Evolutionary conservation across 306 rosid species (phyloP).

Genomic region (Malus fusca): DNA sequence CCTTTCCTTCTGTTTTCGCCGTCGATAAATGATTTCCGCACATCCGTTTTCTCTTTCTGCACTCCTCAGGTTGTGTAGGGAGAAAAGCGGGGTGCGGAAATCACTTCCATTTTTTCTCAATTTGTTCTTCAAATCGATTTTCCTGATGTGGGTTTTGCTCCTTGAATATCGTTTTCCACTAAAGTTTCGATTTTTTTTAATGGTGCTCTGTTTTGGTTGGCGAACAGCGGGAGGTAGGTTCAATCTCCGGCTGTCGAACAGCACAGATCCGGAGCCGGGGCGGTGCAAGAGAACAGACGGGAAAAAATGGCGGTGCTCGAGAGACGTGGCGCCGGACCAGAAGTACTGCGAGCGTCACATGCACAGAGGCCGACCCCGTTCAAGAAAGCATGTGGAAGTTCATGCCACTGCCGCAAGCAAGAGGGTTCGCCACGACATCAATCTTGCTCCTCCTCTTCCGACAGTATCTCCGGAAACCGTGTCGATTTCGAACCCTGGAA

Average conservation of each 20-base stretch:
- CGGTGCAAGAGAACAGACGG: constrained; percentile 83
- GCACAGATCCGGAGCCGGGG: constrained; percentile 60
- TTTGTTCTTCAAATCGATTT: background rate
- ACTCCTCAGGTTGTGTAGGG: no score
- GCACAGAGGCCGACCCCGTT: constrained; percentile 96
- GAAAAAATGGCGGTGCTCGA: constrained; percentile 81
- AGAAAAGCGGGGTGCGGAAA: no score
- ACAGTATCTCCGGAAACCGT: constrained; percentile 11
- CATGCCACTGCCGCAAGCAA: constrained; percentile 31
- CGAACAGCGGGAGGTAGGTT: constrained; percentile 34
- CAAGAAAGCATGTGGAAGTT: constrained; percentile 97
- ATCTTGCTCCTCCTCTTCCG: constrained; percentile 16
- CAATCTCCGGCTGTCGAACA: constrained; percentile 42
- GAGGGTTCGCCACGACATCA: constrained; percentile 44
- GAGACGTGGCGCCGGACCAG: constrained; percentile 68
- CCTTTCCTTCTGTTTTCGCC: background rate
- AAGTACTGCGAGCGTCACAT: constrained; percentile 82
- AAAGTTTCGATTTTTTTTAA: background rate
- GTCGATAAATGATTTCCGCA: background rate
- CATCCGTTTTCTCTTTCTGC: no score
- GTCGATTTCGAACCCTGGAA: constrained; percentile 24
- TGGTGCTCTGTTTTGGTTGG: background rate
- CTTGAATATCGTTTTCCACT: background rate
- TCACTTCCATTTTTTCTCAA: background rate
- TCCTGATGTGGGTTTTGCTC: background rate